phyloP scores from a whole-genome alignment of 2,329 filamentous ascomycete genomes.

The Sclerotinia minor region DNA sequence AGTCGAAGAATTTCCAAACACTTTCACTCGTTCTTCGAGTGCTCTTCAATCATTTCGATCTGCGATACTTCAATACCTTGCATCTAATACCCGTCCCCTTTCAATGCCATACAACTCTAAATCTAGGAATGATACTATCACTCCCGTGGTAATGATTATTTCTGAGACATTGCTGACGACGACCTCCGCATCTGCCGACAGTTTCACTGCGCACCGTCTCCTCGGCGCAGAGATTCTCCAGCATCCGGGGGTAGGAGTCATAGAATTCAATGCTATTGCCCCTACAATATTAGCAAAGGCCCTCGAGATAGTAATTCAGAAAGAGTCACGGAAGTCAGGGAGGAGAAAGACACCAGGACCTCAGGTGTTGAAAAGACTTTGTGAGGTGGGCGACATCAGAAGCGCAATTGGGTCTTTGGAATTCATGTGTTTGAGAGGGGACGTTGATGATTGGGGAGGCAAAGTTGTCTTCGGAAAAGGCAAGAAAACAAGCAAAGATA shows the following conservation, averaged over 20 bases:
- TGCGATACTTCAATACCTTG: conserved; percentile 73
- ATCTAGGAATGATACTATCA: conserved; percentile 48
- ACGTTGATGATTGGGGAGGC: conserved; percentile 73
- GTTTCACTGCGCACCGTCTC: conserved; percentile 87
- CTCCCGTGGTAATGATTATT: conserved; percentile 83
- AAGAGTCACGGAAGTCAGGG: conserved; percentile 79
- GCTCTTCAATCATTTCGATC: conserved; percentile 70
- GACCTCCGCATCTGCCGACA: conserved; percentile 81
- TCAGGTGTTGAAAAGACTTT: conserved; percentile 72
- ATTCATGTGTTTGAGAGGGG: conserved; percentile 84
- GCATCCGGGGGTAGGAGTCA: conserved; percentile 74
- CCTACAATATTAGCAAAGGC: conserved; percentile 83
- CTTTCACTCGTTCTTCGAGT: conserved; percentile 65
- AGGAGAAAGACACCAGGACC: conserved; percentile 75
- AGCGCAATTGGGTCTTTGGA: conserved; percentile 91
- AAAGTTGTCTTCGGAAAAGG: conserved; percentile 65
- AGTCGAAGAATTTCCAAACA: conserved; percentile 80
- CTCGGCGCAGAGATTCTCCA: conserved; percentile 83
- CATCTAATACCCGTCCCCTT: conserved; percentile 61
- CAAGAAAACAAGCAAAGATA: conserved; percentile 34
- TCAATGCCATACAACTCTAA: conserved; percentile 46
- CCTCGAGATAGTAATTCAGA: conserved; percentile 76
- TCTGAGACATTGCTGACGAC: conserved; percentile 89
- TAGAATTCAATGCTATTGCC: conserved; percentile 93
- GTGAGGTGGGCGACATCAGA: conserved; percentile 86